Evolutionary conservation across 371 early-diverging fungal genomes (phyloP).

Genomic region (Zychaea mexicana): DNA sequence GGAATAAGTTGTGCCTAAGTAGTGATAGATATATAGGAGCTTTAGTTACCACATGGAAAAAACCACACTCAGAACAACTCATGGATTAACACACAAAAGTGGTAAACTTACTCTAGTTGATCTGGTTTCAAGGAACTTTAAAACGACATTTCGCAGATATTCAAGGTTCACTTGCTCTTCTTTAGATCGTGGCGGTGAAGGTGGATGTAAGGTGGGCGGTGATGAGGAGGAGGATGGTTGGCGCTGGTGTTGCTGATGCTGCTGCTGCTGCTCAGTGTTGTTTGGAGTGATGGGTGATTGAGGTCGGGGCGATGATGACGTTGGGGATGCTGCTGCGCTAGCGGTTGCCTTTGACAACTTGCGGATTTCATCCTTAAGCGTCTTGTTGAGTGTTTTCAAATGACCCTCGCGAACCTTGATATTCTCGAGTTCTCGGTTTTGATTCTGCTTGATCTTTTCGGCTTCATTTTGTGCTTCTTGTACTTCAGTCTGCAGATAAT

Average conservation of each 20-base stretch:
- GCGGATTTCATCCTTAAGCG: conserved; percentile 70
- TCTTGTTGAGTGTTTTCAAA: conserved; percentile 68
- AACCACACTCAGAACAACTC: no score
- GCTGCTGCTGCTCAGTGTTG: conserved; percentile 8
- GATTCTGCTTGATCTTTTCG: conserved; percentile 22
- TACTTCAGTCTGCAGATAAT: not conserved
- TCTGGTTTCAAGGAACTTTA: conserved; percentile 85
- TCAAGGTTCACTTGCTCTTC: conserved; percentile 75
- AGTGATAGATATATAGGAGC: no score
- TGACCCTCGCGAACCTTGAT: conserved; percentile 63
- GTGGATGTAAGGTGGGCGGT: conserved; percentile 17
- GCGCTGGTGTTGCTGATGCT: conserved; percentile 22
- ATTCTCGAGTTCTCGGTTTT: conserved; percentile 54
- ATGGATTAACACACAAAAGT: not conserved
- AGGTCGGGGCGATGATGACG: conserved; percentile 24
- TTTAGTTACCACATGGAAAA: no score
- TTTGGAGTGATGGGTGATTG: conserved; percentile 16
- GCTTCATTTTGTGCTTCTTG: not conserved
- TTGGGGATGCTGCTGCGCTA: conserved; percentile 18
- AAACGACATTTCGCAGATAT: conserved; percentile 82
- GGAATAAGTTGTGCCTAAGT: conserved; percentile 76
- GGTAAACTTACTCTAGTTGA: conserved; percentile 59
- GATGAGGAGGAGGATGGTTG: conserved; percentile 24
- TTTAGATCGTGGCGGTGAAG: conserved; percentile 14
- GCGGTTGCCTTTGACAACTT: conserved; percentile 49